Base-by-base conservation (phyloP, 106 monocot species). In the Apostasia ramifera region DNA sequence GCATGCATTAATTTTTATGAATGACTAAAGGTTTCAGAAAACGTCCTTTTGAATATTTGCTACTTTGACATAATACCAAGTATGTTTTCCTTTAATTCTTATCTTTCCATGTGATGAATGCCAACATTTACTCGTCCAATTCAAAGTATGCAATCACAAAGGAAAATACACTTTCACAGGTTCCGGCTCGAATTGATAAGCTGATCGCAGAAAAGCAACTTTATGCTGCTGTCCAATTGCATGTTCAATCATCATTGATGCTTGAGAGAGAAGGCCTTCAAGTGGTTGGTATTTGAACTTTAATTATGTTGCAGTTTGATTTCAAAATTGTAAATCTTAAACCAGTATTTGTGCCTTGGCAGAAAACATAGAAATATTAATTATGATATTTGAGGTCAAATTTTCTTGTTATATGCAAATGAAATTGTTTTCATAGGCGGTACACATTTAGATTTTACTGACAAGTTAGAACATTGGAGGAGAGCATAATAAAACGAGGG, bases 251-350 rank as follows among this genome's bases (percentile, higher is more conserved):
- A 69, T 68, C 81, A 56, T 39, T 89, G 69, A 75, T 92, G 81
- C 89, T 98, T 73, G 97, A 98, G 74, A 87, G 97, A 71, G 97
- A 98, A 82, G 97, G 97, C 59, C 92, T 98, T 70, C 92, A 98
- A 98, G 92, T 85, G 92, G 97, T 97, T 77, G 46, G 89, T 86
- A 56, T 68, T 47, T 26, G 26, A 26, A 26, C 26, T 26, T 26
- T 26, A 26, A 26, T 26, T 26, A 26, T 26, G 26, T 26, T 26
- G 26, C 26, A 26, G 26, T 26, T 26, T 26, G 26, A 26, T 26
- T 26, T 26, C 26, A 26, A 26, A 26, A 26, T 26, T 26, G 26
- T 26, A 26, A 26, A 26, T 26, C 26, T 26, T 26, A 26, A 26
- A 26, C 26, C 26, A 26, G 26, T 26, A 26, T 26, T 26, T 26